These are phyloP conservation scores for Zizania palustris DNA, from an alignment of 202 grass and related monocot genomes.

Conservation along the genomic window DNA sequence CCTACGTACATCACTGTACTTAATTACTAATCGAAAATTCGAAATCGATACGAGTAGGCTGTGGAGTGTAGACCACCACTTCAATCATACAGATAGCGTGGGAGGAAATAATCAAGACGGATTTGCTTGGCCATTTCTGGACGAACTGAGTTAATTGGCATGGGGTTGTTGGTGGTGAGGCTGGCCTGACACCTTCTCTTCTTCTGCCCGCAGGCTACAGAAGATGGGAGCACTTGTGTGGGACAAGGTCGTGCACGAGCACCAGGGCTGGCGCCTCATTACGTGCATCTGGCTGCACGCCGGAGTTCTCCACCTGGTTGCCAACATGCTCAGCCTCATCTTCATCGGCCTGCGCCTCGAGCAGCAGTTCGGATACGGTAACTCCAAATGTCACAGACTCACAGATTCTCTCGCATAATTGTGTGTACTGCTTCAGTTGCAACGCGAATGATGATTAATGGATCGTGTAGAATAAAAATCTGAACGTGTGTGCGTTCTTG, in stretches of 20 bases:
- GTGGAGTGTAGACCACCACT: background rate
- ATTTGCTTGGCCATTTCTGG: background rate
- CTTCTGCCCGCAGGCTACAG: conserved; percentile 52
- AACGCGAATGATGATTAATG: background rate
- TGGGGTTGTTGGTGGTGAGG: background rate
- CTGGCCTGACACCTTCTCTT: background rate
- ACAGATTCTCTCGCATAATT: background rate
- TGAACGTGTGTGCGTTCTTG: background rate
- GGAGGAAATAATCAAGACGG: background rate
- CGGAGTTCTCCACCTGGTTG: conserved; percentile 72
- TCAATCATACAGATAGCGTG: background rate
- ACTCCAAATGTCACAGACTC: background rate
- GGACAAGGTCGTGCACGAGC: conserved; percentile 64
- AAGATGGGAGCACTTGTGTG: conserved; percentile 86
- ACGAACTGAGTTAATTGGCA: background rate
- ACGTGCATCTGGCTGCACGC: conserved; percentile 90
- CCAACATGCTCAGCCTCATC: conserved; percentile 85
- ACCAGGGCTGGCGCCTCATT: conserved; percentile 82
- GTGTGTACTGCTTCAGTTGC: background rate
- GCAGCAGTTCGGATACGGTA: conserved; percentile 91
- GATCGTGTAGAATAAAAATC: background rate
- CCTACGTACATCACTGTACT: background rate
- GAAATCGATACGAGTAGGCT: no score
- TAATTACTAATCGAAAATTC: no score
- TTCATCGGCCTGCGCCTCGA: conserved; percentile 90